phyloP scores from a whole-genome alignment of 768 basidiomycete species.

The Mycena vitilis region DNA sequence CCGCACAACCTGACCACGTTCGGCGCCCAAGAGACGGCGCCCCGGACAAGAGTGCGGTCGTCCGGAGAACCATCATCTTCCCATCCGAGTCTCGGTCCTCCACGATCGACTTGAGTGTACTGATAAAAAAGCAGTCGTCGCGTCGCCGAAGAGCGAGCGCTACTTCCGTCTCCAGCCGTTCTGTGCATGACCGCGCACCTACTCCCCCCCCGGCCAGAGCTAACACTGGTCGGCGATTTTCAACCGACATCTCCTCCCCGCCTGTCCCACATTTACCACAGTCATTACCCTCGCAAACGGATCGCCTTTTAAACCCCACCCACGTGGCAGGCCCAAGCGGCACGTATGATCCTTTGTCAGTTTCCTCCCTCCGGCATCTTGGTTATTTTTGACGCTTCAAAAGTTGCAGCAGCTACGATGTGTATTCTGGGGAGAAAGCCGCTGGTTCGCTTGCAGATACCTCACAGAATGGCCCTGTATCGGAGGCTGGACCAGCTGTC shows the following conservation, averaged over 20 bases:
- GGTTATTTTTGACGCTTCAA: constrained; percentile 36
- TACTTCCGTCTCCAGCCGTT: constrained; percentile 71
- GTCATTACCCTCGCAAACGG: constrained; percentile 58
- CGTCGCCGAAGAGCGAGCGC: constrained; percentile 75
- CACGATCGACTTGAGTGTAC: constrained; percentile 64
- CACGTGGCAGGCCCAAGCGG: constrained; percentile 59
- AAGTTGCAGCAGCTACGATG: constrained; percentile 71
- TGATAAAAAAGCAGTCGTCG: constrained; percentile 66
- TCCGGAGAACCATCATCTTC: constrained; percentile 84
- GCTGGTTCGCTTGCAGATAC: constrained; percentile 51
- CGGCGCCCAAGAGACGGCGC: constrained; percentile 57
- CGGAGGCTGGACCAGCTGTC: constrained; percentile 70
- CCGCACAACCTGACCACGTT: constrained; percentile 44
- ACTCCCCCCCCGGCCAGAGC: constrained; percentile 86
- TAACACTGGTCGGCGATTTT: constrained; percentile 68
- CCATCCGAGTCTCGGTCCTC: constrained; percentile 75
- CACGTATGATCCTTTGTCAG: constrained; percentile 86
- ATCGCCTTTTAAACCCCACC: constrained; percentile 54
- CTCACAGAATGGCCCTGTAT: constrained; percentile 43
- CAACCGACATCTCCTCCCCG: constrained; percentile 68
- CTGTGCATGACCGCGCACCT: constrained; percentile 83
- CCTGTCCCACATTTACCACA: constrained; percentile 75
- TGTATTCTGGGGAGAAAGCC: constrained; percentile 74
- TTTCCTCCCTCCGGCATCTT: constrained; percentile 36
- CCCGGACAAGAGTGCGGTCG: constrained; percentile 60